These are phyloP conservation scores for Aspergillus pseudoglaucus DNA, from an alignment of 2,329 filamentous ascomycete species.

Conservation along the genomic window DNA sequence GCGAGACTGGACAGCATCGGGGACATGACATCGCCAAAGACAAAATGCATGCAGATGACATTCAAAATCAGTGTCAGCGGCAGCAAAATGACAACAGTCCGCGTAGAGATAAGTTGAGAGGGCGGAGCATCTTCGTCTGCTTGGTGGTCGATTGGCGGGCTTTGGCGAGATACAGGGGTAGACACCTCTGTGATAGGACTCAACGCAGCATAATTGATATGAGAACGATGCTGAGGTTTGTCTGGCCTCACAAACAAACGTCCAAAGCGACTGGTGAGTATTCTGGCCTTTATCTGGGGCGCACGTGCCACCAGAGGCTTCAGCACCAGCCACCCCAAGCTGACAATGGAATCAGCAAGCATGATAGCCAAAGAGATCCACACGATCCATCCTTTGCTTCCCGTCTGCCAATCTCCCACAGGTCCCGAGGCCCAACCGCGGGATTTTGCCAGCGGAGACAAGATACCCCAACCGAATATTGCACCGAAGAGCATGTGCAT, in stretches of 20 bases:
- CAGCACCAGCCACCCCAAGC: constrained; percentile 69
- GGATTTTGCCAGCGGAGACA: constrained; percentile 81
- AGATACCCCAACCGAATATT: constrained; percentile 78
- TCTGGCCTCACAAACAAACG: constrained; percentile 19
- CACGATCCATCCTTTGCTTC: constrained; percentile 97
- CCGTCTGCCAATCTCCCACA: constrained; percentile 81
- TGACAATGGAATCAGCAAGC: constrained; percentile 87
- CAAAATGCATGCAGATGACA: constrained; percentile 69
- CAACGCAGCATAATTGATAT: constrained; percentile 27
- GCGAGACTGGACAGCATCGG: constrained; percentile 68
- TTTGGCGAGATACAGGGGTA: constrained; percentile 6
- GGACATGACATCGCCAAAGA: constrained; percentile 78
- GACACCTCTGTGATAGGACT: constrained; percentile 17
- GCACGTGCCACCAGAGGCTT: constrained; percentile 53
- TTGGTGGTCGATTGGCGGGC: constrained; percentile 22
- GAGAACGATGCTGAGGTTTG: constrained; percentile 12
- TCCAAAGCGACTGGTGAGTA: constrained; percentile 24
- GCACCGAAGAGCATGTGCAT: constrained; percentile 93
- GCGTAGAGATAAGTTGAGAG: constrained; percentile 70
- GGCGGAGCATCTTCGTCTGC: constrained; percentile 69
- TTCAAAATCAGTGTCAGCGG: constrained; percentile 72
- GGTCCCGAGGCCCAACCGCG: constrained; percentile 84
- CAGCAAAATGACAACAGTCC: constrained; percentile 67
- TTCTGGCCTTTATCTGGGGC: constrained; percentile 25
- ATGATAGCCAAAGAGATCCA: constrained; percentile 96